Evolutionary conservation across 768 basidiomycete species (phyloP).

Genomic region (Ramaria sp.): DNA sequence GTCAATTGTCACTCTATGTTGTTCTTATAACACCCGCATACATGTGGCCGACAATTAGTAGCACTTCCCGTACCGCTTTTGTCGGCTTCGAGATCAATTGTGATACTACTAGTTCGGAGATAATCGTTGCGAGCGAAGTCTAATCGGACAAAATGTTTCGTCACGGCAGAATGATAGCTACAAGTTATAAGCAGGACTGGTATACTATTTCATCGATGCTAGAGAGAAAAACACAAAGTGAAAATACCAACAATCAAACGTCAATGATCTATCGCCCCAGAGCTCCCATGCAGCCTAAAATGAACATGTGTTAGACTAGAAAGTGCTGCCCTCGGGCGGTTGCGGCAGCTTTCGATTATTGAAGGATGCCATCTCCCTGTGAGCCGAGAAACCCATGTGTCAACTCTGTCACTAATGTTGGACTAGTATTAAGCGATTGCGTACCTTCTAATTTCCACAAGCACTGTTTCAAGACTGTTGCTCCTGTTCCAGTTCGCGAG

Average conservation of each 20-base stretch:
- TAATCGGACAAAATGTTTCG: neutral
- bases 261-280: neutral
- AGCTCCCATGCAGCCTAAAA: neutral
- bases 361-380: conserved; percentile 89
- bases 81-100: no score
- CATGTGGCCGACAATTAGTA: no score
- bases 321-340: conserved; percentile 78
- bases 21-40: no score
- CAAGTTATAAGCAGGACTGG: neutral
- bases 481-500: conserved; percentile 67
- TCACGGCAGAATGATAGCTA: neutral
- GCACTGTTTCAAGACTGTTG: conserved; percentile 74
- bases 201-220: neutral
- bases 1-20: no score
- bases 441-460: conserved; percentile 89
- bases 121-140: neutral
- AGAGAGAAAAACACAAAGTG: neutral
- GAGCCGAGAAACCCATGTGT: neutral
- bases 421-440: neutral
- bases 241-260: neutral
- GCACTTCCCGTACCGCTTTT: no score
- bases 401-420: conserved; percentile 4
- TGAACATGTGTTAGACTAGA: conserved; percentile 24
- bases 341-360: conserved; percentile 91
- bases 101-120: no score